Evolutionary conservation across 495 filamentous ascomycete species (phyloP).

Genomic region (Aspergillus conjunctus): DNA sequence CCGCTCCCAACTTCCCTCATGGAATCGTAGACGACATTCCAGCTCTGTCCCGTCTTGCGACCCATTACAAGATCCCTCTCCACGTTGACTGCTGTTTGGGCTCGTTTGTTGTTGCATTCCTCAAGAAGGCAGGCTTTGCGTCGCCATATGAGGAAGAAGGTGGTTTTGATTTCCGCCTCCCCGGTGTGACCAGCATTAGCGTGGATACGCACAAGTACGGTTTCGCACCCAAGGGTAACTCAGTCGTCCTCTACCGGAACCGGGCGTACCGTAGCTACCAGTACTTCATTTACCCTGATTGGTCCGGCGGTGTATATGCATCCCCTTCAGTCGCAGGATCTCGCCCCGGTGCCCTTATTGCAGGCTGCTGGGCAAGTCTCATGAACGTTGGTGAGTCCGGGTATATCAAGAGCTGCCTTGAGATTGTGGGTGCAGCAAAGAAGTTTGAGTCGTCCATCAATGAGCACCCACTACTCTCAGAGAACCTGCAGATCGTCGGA

Average conservation of each 20-base stretch:
- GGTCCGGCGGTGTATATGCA: constrained; percentile 95
- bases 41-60: constrained; percentile 79
- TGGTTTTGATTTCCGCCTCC: constrained; percentile 90
- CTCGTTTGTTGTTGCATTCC: constrained; percentile 90
- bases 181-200: constrained; percentile 90
- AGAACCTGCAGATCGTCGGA: constrained; percentile 79
- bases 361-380: constrained; percentile 87
- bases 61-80: constrained; percentile 75
- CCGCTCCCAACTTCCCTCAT: constrained; percentile 96
- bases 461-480: constrained; percentile 61
- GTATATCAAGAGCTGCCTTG: constrained; percentile 80
- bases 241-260: constrained; percentile 85
- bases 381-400: constrained; percentile 88
- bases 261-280: constrained; percentile 77
- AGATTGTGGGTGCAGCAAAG: constrained; percentile 86
- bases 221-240: constrained; percentile 97
- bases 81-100: constrained; percentile 98
- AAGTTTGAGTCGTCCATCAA: constrained; percentile 77
- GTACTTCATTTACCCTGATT: constrained; percentile 94
- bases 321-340: constrained; percentile 89
- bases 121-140: constrained; percentile 83
- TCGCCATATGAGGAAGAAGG: constrained; percentile 62
- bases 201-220: constrained; percentile 99
- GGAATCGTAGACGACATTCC: constrained; percentile 96
- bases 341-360: constrained; percentile 89